Percentiles rank a stretch among this genome's conserved stretches.
Evolutionary conservation across 192 early-diverging fungal genomes (phyloP).

Genomic region (Backusella liffmaniae): DNA sequence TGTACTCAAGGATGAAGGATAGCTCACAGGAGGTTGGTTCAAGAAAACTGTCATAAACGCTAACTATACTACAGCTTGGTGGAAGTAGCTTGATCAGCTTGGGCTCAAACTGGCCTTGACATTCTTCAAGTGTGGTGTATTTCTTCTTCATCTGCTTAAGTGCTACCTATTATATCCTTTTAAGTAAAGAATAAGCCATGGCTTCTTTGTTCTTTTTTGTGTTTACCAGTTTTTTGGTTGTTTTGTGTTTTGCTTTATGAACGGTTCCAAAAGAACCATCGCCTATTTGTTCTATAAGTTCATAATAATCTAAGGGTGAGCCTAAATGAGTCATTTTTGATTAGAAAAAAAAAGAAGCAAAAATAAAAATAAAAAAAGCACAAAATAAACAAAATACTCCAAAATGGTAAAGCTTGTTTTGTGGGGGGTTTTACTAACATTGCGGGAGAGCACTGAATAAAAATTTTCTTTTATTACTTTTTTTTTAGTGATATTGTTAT

Average conservation of each 20-base stretch:
- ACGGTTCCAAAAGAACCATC: conserved; percentile 85
- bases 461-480: not conserved
- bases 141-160: conserved; percentile 91
- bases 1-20: conserved; percentile 92
- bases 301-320: conserved; percentile 50
- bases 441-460: not conserved
- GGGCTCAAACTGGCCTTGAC: conserved; percentile 71
- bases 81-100: conserved; percentile 70
- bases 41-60: conserved; percentile 80
- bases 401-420: not conserved
- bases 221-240: conserved; percentile 64
- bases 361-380: conserved; percentile 5
- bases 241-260: conserved; percentile 59
- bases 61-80: conserved; percentile 81
- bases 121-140: conserved; percentile 70
- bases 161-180: conserved; percentile 59
- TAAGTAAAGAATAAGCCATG: not conserved
- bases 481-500: no score
- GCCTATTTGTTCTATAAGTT: conserved; percentile 68
- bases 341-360: not conserved
- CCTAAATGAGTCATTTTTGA: conserved; percentile 16
- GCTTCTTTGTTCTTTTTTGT: not conserved
- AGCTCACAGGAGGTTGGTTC: conserved; percentile 64
- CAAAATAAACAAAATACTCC: not conserved
- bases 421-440: not conserved